Evolutionary conservation across 1,284 basidiomycete genomes (phyloP), one percentile per base, ranked within the genome.

Genomic region (Cryptococcus sp.): DNA sequence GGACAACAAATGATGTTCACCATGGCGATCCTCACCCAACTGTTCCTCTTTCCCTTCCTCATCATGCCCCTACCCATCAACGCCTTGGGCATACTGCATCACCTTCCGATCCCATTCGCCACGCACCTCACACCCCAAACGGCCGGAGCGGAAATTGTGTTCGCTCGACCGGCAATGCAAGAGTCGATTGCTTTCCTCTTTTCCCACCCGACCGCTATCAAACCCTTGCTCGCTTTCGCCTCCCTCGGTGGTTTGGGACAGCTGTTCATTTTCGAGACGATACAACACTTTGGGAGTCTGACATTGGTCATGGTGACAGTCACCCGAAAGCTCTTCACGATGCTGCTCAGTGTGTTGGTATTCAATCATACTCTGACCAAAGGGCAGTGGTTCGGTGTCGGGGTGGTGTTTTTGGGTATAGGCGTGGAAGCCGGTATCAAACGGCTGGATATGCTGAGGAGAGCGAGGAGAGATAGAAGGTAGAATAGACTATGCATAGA

Each of bases 1-100:
- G 95, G 95, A 4, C 92, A 95, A 69, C 94, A 99, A 70, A 97
- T 99, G 92, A 98, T 99, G 95, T 85, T 98, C 68, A 94, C 85
- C 82, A 97, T 75, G 73, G 64, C 71, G 4, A 84, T 91, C 73
- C 85, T 85, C 68, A 87, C 88, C 2, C 62, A 69, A 35, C 41
- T 82, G 33, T 74, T 79, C 5, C 67, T 80, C 31, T 78, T 91
- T 31, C 82, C 84, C 11, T 70, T 83, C 2, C 78, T 90, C 22
- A 83, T 72, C 50, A 46, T 62, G 23, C 55, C 65, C 38, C 53
- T 68, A 49, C 48, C 70, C 48, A 12, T 54, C 32, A 39, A 63
- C 59, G 60, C 69, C 44, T 22, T 57, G 4, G 44, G 57, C 22
- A 56, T 66, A 16, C 45, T 60, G n/a, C 50, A 59, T 23, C 45